These are phyloP conservation scores for Epichloe sibirici DNA, from an alignment of 2,329 filamentous ascomycete species.

Conservation along the genomic window DNA sequence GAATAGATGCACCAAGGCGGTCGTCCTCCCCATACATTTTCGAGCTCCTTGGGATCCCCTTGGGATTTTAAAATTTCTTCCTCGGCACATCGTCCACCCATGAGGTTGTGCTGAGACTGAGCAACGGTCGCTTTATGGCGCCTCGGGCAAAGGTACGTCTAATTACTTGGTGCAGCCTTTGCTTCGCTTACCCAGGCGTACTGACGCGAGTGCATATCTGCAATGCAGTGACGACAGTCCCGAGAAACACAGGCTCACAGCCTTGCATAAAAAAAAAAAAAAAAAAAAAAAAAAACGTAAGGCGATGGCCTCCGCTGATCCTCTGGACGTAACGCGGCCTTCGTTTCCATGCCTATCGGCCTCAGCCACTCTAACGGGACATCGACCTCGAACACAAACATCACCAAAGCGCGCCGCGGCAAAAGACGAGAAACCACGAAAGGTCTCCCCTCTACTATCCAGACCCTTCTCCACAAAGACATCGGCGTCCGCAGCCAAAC, in stretches of 20 bases:
- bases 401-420: conserved; percentile 2
- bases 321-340: conserved; percentile 9
- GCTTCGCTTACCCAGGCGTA: neutral
- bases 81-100: neutral
- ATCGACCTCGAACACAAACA: conserved; percentile 2
- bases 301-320: conserved; percentile 13
- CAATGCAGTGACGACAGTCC: conserved; percentile 2
- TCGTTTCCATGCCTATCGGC: conserved; percentile 5
- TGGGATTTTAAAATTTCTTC: neutral
- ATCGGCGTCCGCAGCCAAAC: conserved; percentile 4
- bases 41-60: neutral
- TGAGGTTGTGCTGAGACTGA: neutral
- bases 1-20: neutral
- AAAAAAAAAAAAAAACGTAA: neutral
- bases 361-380: neutral
- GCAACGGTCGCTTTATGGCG: conserved; percentile 3
- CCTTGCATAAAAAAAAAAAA: conserved; percentile 2
- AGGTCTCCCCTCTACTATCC: neutral
- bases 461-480: conserved; percentile 5
- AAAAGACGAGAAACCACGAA: conserved; percentile 6
- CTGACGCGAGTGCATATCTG: neutral
- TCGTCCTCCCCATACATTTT: neutral
- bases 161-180: neutral
- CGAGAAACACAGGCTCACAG: conserved; percentile 8
- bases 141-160: neutral